Evolutionary conservation across 75 land plant genomes (phyloP), one percentile per base, ranked within the genome.

Genomic region (Isoetes taiwanensis): DNA sequence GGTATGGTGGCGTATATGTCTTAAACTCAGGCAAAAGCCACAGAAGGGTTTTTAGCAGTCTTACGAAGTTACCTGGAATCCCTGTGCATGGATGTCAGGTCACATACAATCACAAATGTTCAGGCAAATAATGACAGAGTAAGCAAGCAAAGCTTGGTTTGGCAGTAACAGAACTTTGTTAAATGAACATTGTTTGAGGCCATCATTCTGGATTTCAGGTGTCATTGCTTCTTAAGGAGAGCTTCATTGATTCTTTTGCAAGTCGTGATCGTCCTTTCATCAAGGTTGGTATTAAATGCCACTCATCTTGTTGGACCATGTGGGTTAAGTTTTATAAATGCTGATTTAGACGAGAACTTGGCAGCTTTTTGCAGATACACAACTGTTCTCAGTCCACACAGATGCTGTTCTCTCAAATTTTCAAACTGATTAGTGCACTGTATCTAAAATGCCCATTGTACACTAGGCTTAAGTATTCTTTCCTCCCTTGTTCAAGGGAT

Each of bases 121-220:
- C 96, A 88, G 61, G 79, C 96, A 54, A 89, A 84, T 57, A 77
- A 81, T 70, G 99, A 94, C 69, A 81, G 72, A 87, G 99, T 94
- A 27, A 64, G 71, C 1, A 23, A 2, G 54, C 25, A 5, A 6
- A 43, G 23, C 17, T 65, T 39, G 41, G 50, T 43, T 16, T 43
- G n/a, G 23, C n/a, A 6, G 23, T 43, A 24, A 5, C 34, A 12
- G 24, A 1, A 16, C 21, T 2, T 2, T 23, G n/a, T n/a, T n/a
- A n/a, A n/a, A n/a, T n/a, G n/a, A n/a, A n/a, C 16, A 12, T 41
- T 26, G 29, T 2, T 41, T n/a, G 26, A 21, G 9, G 9, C 32
- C 16, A 25, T 53, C 41, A 1, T 8, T 27, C 42, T 1, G 0
- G 5, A 34, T 63, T 34, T 32, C 89, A 94, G 99, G 99, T 94